These are phyloP conservation scores for Penicillium sp. DNA, from an alignment of 2,329 filamentous ascomycete genomes.

Conservation along the genomic window DNA sequence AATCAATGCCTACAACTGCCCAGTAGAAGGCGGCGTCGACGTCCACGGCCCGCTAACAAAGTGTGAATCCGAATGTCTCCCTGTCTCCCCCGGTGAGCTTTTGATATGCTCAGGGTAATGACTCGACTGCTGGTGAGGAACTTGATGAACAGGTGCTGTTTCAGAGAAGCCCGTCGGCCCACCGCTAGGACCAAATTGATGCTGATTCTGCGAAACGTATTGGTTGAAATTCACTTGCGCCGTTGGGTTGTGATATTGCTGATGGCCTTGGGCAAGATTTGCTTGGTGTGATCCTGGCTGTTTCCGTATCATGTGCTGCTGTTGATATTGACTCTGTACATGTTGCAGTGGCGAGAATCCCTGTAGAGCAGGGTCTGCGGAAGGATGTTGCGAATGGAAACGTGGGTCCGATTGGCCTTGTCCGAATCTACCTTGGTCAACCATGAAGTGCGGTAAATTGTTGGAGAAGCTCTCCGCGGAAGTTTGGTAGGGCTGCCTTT, in stretches of 20 bases:
- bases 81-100: background rate
- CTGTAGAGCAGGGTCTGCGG: constrained; percentile 3
- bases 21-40: constrained; percentile 12
- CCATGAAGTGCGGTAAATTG: background rate
- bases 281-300: constrained; percentile 2
- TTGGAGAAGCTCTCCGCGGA: background rate
- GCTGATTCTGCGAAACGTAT: constrained; percentile 13
- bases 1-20: background rate
- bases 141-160: background rate
- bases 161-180: background rate
- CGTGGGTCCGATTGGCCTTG: constrained; percentile 5
- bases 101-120: background rate
- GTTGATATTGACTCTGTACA: constrained; percentile 13
- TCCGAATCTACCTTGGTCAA: background rate
- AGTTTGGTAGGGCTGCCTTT: background rate
- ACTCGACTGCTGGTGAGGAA: background rate
- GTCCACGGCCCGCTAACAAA: constrained; percentile 33
- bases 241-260: constrained; percentile 14
- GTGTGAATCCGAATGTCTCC: constrained; percentile 24
- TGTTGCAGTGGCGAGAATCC: constrained; percentile 11
- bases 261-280: background rate
- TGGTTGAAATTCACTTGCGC: constrained; percentile 10
- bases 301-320: constrained; percentile 11
- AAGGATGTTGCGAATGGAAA: constrained; percentile 13
- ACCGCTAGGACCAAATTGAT: background rate